Percentiles rank a stretch among this genome's conserved stretches.
Evolutionary conservation across 1,139 yeast genomes (phyloP).

Genomic region (Yamadazyma sp.): DNA sequence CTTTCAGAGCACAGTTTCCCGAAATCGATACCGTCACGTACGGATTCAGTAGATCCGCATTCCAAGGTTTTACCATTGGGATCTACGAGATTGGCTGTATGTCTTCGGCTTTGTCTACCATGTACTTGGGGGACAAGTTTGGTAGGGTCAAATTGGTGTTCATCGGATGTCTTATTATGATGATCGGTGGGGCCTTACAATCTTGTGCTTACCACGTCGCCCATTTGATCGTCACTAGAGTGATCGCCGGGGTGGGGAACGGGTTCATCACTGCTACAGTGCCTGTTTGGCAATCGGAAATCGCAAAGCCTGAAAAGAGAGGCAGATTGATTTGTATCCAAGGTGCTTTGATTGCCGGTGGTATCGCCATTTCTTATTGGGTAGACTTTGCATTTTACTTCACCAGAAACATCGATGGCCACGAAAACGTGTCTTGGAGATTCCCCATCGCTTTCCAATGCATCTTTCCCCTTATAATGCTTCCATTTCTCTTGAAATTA

Average conservation of each 20-base stretch:
- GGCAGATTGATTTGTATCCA: slow-evolving; percentile 37
- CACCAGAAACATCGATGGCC: slow-evolving; percentile 17
- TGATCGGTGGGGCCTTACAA: slow-evolving; percentile 39
- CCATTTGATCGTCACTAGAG: slow-evolving; percentile 41
- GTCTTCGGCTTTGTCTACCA: slow-evolving; percentile 32
- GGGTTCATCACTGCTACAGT: slow-evolving; percentile 37
- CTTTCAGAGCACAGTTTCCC: slow-evolving; percentile 41
- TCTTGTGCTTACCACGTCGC: slow-evolving; percentile 31
- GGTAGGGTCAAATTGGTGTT: slow-evolving; percentile 36
- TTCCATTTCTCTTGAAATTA: slow-evolving; percentile 29
- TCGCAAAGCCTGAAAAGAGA: slow-evolving; percentile 34
- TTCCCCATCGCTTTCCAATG: slow-evolving; percentile 50
- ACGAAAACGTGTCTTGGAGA: slow-evolving; percentile 34
- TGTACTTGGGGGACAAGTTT: slow-evolving; percentile 33
- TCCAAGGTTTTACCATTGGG: slow-evolving; percentile 36
- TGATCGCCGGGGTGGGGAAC: slow-evolving; percentile 46
- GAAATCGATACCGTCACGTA: slow-evolving; percentile 24
- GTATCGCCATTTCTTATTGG: slow-evolving; percentile 45
- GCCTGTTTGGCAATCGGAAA: slow-evolving; percentile 41
- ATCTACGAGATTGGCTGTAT: slow-evolving; percentile 42
- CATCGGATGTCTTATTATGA: slow-evolving; percentile 31
- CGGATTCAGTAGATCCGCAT: slow-evolving; percentile 24
- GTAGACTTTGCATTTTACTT: slow-evolving; percentile 46
- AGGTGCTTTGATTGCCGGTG: slow-evolving; percentile 39
- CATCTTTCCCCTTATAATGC: slow-evolving; percentile 31